These are phyloP conservation scores for Leccinum ochraceum DNA, from an alignment of 768 basidiomycete species.

Conservation along the genomic window DNA sequence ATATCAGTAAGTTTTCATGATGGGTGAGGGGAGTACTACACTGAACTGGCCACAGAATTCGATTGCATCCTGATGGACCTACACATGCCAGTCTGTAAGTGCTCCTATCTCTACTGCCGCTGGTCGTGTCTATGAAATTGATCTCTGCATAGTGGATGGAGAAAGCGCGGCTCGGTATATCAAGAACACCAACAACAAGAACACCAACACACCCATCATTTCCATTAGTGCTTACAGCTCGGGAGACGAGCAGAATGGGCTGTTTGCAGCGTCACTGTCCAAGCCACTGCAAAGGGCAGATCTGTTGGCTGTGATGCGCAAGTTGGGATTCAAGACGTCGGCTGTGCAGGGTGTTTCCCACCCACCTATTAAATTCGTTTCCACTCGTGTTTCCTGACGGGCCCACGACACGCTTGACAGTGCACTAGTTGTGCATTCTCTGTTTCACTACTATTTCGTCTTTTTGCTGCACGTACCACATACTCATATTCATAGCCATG, in stretches of 20 bases:
- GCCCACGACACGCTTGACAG: neutral
- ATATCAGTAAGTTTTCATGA: conserved; percentile 49
- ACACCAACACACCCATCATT: conserved; percentile 89
- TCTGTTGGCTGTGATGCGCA: conserved; percentile 76
- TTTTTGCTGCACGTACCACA: conserved; percentile 33
- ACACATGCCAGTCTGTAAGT: conserved; percentile 90
- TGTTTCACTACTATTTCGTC: conserved; percentile 29
- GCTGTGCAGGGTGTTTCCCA: conserved; percentile 59
- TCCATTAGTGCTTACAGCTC: conserved; percentile 89
- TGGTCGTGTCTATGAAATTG: conserved; percentile 9
- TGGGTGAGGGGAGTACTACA: neutral
- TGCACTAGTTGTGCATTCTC: conserved; percentile 25
- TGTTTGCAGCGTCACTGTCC: conserved; percentile 79
- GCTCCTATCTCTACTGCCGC: neutral
- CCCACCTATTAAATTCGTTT: conserved; percentile 52
- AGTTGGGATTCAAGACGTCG: conserved; percentile 89
- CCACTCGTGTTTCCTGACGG: conserved; percentile 33
- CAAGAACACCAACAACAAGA: conserved; percentile 95
- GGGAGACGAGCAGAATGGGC: conserved; percentile 63
- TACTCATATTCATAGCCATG: conserved; percentile 34
- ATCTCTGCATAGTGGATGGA: conserved; percentile 68
- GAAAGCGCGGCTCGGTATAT: conserved; percentile 97
- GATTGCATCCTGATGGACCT: conserved; percentile 96
- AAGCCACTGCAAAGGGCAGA: conserved; percentile 92
- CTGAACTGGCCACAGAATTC: conserved; percentile 60